Evolutionary conservation across 2,329 filamentous ascomycete genomes (phyloP).

Genomic region (Aspergillus intermedius): DNA sequence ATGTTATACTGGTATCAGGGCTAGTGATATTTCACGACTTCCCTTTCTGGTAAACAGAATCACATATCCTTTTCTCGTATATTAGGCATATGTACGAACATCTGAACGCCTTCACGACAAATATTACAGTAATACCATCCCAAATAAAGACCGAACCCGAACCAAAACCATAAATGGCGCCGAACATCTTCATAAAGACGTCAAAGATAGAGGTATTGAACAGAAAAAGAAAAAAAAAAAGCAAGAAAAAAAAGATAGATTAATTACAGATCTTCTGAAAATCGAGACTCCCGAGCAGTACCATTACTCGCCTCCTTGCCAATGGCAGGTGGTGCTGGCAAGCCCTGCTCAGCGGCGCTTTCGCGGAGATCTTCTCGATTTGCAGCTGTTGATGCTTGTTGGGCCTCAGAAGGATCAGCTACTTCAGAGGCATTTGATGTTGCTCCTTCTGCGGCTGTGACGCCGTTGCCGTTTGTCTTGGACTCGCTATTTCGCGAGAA

Average conservation of each 20-base stretch:
- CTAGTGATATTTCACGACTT: no score
- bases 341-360: constrained; percentile 24
- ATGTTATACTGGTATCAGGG: no score
- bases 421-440: constrained; percentile 6
- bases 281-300: constrained; percentile 28
- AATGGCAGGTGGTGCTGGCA: constrained; percentile 23
- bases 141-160: no score
- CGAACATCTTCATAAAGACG: neutral
- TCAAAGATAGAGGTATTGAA: neutral
- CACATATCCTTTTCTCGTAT: no score
- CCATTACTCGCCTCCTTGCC: constrained; percentile 19
- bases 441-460: constrained; percentile 2
- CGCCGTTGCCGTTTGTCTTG: constrained; percentile 16
- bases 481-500: constrained; percentile 15
- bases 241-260: neutral
- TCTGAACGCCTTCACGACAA: no score
- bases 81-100: no score
- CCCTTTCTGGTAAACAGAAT: no score
- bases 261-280: constrained; percentile 31
- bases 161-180: neutral
- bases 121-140: no score
- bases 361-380: constrained; percentile 22
- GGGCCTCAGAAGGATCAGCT: constrained; percentile 7
- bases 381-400: constrained; percentile 5
- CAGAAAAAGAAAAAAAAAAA: neutral